These are phyloP conservation scores for Penicillium arizonense DNA, from an alignment of 495 filamentous ascomycete species.

Conservation along the genomic window DNA sequence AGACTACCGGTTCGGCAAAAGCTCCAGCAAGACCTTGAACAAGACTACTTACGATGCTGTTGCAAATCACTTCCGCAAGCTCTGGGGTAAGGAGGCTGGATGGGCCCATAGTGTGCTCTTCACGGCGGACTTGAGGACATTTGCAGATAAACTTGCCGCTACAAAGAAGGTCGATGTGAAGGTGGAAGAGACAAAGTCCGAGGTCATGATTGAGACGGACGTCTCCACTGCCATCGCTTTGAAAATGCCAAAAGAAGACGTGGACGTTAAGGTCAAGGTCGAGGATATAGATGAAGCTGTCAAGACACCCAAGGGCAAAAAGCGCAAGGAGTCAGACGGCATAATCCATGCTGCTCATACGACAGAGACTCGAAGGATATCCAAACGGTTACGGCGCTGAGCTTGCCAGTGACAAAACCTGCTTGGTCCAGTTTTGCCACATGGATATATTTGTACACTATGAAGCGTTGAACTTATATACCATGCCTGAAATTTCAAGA, in stretches of 20 bases:
- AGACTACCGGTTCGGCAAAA: constrained; percentile 90
- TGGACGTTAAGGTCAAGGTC: constrained; percentile 25
- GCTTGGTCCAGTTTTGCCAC: not conserved
- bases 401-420: not conserved
- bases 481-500: not conserved
- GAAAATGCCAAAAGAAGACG: constrained; percentile 25
- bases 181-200: constrained; percentile 26
- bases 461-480: not conserved
- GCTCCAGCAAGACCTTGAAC: constrained; percentile 79
- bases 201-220: constrained; percentile 26
- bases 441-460: not conserved
- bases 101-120: constrained; percentile 99
- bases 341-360: constrained; percentile 29
- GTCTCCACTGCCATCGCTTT: constrained; percentile 27
- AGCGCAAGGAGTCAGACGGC: constrained; percentile 16
- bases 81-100: constrained; percentile 93
- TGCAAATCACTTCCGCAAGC: constrained; percentile 80
- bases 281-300: constrained; percentile 11
- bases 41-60: constrained; percentile 88
- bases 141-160: constrained; percentile 62
- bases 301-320: constrained; percentile 13
- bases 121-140: constrained; percentile 86
- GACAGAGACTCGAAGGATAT: constrained; percentile 34
- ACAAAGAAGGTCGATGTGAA: constrained; percentile 42
- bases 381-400: constrained; percentile 34